Evolutionary conservation across 345 rosid species (phyloP).

Genomic region (Corchorus capsularis): DNA sequence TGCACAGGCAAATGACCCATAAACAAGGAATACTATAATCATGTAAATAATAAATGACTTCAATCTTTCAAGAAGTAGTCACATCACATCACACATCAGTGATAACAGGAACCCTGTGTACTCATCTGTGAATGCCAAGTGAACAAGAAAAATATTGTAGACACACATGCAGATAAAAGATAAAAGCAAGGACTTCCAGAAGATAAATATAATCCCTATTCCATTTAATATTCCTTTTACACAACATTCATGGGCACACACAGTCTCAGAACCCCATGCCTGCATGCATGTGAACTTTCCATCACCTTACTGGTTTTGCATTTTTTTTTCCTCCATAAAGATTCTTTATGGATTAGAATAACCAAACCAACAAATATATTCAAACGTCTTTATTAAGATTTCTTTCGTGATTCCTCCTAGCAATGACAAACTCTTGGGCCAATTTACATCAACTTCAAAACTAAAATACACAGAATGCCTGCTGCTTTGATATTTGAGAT

Average conservation of each 20-base stretch:
- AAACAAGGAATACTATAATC: background rate
- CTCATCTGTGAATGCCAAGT: background rate
- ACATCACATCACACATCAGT: background rate
- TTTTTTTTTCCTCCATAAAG: too few species aligned
- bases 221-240: too few species aligned
- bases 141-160: background rate
- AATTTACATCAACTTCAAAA: background rate
- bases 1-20: background rate
- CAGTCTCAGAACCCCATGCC: too few species aligned
- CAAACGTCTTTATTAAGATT: too few species aligned
- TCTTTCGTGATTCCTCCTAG: too few species aligned
- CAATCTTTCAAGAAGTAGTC: background rate
- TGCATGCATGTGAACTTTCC: too few species aligned
- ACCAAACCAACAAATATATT: too few species aligned
- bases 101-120: background rate
- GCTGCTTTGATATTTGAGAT: background rate
- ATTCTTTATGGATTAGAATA: too few species aligned
- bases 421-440: background rate
- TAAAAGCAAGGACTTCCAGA: too few species aligned
- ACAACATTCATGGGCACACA: too few species aligned
- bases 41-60: background rate
- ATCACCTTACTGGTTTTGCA: too few species aligned
- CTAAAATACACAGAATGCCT: background rate
- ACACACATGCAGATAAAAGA: background rate
- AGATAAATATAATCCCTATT: too few species aligned